Base-by-base conservation (phyloP, 495 filamentous ascomycete genomes). In the Aspergillus egyptiacus region DNA sequence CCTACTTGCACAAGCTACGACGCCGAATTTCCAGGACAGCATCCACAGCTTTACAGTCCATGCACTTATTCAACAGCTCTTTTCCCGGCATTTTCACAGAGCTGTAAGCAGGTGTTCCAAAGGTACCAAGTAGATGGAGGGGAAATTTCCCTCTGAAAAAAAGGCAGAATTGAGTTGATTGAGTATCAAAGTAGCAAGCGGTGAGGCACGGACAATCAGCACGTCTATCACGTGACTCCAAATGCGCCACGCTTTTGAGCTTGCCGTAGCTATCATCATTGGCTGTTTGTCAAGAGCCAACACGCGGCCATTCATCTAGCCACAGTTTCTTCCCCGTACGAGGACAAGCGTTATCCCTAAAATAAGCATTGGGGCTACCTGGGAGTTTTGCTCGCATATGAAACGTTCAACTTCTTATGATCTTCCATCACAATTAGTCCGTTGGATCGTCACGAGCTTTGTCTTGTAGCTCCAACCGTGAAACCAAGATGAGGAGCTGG, bases 401-500 rank as follows among this genome's bases (percentile, higher is more conserved):
- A 33, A 28, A 19, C 11, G 3, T 34, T 9, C 25, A 23, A 7
- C 48, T 48, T 54, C 44, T 14, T 54, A 57, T 54, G 58, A 53
- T 44, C 15, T 30, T 15, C 11, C 19, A 24, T 27, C 39, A 6
- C 41, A 36, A 45, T 30, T 41, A 48, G 20, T 38, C 32, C 14
- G 40, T 39, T 54, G 47, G 48, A 18, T 33, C 53, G n/a, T 30
- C 44, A 47, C 40, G 62, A 61, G 65, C 61, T 53, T 54, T 40
- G 33, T 47, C n/a, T 31, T 34, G 7, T 45, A 62, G 57, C 58
- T 61, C 57, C 61, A 60, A 50, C 51, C 61, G 46, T 28, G 2
- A 43, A 41, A 44, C 56, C 61, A 72, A 49, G 50, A 81, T 76
- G 77, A 80, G 74, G 64, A 72, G 70, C 64, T 76, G 70, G 74